Conservation (phyloP, 805 yeast species). For the Ogataea ganodermae region DNA sequence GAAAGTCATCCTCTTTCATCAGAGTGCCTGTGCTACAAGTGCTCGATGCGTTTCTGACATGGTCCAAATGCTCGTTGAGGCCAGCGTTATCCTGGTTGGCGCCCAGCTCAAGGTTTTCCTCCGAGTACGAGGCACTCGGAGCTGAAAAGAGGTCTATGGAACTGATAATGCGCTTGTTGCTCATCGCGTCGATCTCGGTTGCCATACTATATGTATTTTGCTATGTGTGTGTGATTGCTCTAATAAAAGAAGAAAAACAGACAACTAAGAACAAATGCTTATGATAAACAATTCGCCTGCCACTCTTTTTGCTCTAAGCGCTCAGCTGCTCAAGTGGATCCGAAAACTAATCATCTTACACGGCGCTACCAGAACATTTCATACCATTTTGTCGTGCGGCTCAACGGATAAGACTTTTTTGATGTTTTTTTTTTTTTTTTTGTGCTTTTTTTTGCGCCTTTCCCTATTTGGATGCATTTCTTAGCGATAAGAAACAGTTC, state of each 20-base stretch:
- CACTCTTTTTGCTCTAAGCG: constrained; percentile 5
- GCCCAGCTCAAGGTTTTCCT: constrained; percentile 16
- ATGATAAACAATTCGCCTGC: background rate
- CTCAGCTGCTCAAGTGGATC: background rate
- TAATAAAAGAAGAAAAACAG: background rate
- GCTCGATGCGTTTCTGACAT: constrained; percentile 12
- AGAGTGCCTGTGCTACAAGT: constrained; percentile 19
- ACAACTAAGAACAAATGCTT: background rate
- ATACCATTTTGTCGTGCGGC: constrained; percentile 10
- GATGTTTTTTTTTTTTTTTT: too few species aligned
- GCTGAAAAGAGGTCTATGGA: constrained; percentile 25
- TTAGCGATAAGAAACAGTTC: constrained; percentile 89
- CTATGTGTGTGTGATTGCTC: background rate
- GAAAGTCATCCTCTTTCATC: constrained; percentile 18
- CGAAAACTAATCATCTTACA: background rate
- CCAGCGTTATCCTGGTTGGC: constrained; percentile 12
- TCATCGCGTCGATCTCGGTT: constrained; percentile 14
- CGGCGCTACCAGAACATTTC: constrained; percentile 4
- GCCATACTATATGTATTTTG: constrained; percentile 13
- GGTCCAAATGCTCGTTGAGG: constrained; percentile 10
- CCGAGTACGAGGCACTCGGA: constrained; percentile 20
- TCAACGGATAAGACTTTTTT: background rate
- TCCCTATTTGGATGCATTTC: constrained; percentile 50
- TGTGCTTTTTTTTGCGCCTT: background rate
- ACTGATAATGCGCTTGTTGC: constrained; percentile 20